Evolutionary conservation across 805 yeast species (phyloP).

Genomic region (Metschnikowia picachoensis): DNA sequence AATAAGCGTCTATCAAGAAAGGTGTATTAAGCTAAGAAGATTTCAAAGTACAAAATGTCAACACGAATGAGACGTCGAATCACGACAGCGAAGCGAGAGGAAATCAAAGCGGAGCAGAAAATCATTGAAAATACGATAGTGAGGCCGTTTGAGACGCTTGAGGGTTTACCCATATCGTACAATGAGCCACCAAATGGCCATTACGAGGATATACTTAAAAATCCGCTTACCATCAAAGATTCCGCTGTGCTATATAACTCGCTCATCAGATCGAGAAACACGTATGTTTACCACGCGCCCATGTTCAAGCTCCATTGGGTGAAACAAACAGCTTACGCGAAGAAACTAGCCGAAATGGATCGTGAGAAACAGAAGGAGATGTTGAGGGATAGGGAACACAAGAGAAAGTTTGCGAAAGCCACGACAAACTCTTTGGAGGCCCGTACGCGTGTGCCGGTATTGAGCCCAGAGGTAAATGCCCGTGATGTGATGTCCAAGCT

Average conservation of each 20-base stretch:
- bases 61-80: conserved; percentile 44
- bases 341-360: conserved; percentile 37
- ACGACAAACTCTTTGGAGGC: conserved; percentile 18
- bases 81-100: conserved; percentile 39
- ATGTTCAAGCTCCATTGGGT: conserved; percentile 83
- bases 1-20: too few relatives aligned
- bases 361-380: conserved; percentile 22
- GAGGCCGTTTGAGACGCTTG: conserved; percentile 63
- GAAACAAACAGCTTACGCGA: conserved; percentile 57
- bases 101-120: conserved; percentile 40
- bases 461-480: conserved; percentile 46
- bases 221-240: conserved; percentile 68
- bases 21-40: background rate
- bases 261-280: conserved; percentile 64
- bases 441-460: conserved; percentile 29
- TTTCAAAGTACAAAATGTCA: conserved; percentile 24
- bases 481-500: conserved; percentile 87
- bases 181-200: conserved; percentile 59
- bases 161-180: conserved; percentile 64
- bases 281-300: conserved; percentile 53
- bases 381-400: conserved; percentile 13
- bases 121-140: conserved; percentile 33
- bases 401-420: conserved; percentile 19
- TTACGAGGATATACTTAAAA: conserved; percentile 47
- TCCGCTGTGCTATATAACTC: conserved; percentile 71